Conservation (phyloP, 2,329 filamentous ascomycete species). For the Lasiodiplodia hormozganensis region DNA sequence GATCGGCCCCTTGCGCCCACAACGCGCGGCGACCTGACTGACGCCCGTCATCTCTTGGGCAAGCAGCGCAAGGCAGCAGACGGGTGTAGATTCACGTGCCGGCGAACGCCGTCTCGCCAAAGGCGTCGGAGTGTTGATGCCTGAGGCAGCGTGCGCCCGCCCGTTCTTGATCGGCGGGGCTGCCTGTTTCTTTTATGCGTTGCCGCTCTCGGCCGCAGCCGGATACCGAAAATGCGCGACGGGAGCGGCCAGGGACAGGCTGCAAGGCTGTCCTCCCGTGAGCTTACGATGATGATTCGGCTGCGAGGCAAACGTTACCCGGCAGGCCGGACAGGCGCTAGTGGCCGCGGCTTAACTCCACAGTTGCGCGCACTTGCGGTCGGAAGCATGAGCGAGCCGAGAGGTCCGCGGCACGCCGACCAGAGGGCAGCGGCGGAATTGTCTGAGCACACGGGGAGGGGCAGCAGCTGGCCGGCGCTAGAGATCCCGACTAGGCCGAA, state of each 20-base stretch:
- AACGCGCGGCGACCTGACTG: slow-evolving; percentile 6
- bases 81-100: neutral
- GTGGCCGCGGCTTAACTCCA: neutral
- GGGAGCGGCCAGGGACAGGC: slow-evolving; percentile 16
- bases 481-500: neutral
- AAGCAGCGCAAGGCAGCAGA: neutral
- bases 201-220: neutral
- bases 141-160: neutral
- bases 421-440: neutral
- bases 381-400: slow-evolving; percentile 1
- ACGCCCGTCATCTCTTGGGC: slow-evolving; percentile 12
- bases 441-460: slow-evolving; percentile 2
- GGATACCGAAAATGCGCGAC: slow-evolving; percentile 16
- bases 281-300: neutral
- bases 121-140: neutral
- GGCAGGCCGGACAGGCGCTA: slow-evolving; percentile 3
- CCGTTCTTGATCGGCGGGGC: neutral
- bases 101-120: slow-evolving; percentile 15
- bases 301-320: slow-evolving; percentile 4
- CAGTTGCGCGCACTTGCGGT: neutral
- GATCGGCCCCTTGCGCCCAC: slow-evolving; percentile 12
- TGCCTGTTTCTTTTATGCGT: neutral
- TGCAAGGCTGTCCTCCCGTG: slow-evolving; percentile 20
- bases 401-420: neutral
- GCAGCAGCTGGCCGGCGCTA: slow-evolving; percentile 12